Conservation (phyloP, 2,329 filamentous ascomycete genomes). For the Pseudohalonectria lignicola region DNA sequence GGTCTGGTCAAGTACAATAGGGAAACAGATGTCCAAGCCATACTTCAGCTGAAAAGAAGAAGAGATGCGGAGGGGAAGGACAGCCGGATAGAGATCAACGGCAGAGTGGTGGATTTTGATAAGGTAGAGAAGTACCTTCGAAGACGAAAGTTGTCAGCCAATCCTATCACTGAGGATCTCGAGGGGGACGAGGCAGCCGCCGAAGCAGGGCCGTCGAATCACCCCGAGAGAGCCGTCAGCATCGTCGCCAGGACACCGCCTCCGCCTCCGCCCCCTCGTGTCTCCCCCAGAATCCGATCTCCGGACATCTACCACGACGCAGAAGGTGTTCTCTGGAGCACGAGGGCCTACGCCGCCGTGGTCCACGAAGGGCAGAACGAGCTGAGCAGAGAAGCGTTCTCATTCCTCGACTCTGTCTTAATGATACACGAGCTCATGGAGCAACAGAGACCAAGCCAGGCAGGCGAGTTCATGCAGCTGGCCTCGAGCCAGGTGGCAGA, state of each 20-base stretch:
- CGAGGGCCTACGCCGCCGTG: not conserved
- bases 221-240: too few relatives aligned
- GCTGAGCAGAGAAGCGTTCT: not conserved
- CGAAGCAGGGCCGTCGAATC: too few relatives aligned
- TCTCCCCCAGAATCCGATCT: too few relatives aligned
- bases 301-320: not conserved
- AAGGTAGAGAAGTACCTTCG: slow-evolving; percentile 1
- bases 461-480: slow-evolving; percentile 2
- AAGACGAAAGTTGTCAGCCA: not conserved
- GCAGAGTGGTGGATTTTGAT: slow-evolving; percentile 2
- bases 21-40: slow-evolving; percentile 1
- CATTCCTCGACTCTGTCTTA: not conserved
- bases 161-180: not conserved
- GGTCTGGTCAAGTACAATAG: slow-evolving; percentile 3
- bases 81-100: slow-evolving; percentile 3
- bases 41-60: not conserved
- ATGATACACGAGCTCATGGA: not conserved
- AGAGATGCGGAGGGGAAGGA: not conserved
- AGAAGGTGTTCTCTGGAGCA: not conserved
- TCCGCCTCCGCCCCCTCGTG: not conserved
- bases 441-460: not conserved
- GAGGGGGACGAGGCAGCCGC: not conserved
- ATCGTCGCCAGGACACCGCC: not conserved
- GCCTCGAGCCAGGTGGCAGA: not conserved
- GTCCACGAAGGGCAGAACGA: not conserved